A percentile compares a stretch with the other conserved stretches of the same genome.
Conservation (phyloP, 768 basidiomycete species). For the Boletus coccyginus region DNA sequence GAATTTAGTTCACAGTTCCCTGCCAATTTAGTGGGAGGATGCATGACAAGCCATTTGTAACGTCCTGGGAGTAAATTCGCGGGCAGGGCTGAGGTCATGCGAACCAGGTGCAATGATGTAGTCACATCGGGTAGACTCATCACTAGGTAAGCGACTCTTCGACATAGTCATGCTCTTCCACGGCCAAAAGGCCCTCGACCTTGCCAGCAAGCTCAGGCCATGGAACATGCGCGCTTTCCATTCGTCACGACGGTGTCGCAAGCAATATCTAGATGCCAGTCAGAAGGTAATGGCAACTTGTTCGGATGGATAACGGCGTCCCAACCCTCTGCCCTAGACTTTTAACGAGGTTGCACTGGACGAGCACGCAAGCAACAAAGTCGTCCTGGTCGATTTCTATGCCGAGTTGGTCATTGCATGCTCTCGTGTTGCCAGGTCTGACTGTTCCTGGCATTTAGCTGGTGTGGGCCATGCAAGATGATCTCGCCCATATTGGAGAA, state of each 20-base stretch:
- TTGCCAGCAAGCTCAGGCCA: conserved; percentile 22
- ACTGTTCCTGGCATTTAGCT: conserved; percentile 40
- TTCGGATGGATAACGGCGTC: neutral
- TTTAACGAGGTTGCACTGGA: conserved; percentile 33
- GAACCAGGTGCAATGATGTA: neutral
- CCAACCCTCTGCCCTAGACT: conserved; percentile 26
- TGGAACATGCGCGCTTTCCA: conserved; percentile 35
- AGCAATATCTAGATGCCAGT: conserved; percentile 47
- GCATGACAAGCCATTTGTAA: too few species aligned
- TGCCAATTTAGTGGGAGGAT: too few species aligned
- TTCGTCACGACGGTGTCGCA: conserved; percentile 30
- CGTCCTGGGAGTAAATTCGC: too few species aligned
- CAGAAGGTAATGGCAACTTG: conserved; percentile 34
- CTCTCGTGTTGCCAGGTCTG: neutral
- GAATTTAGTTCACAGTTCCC: too few species aligned
- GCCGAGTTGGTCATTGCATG: conserved; percentile 57
- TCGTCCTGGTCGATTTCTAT: conserved; percentile 77
- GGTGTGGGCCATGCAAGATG: conserved; percentile 75
- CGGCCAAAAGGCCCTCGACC: neutral
- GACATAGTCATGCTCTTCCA: conserved; percentile 14
- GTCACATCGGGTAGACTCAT: too few species aligned
- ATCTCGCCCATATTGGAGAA: conserved; percentile 69
- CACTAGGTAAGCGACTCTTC: neutral
- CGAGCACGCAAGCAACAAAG: conserved; percentile 40
- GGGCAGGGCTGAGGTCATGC: too few species aligned